Evolutionary conservation across 1,284 basidiomycete species (phyloP), one percentile per base, ranked within the genome.

Genomic region (Papiliotrema fonsecae): DNA sequence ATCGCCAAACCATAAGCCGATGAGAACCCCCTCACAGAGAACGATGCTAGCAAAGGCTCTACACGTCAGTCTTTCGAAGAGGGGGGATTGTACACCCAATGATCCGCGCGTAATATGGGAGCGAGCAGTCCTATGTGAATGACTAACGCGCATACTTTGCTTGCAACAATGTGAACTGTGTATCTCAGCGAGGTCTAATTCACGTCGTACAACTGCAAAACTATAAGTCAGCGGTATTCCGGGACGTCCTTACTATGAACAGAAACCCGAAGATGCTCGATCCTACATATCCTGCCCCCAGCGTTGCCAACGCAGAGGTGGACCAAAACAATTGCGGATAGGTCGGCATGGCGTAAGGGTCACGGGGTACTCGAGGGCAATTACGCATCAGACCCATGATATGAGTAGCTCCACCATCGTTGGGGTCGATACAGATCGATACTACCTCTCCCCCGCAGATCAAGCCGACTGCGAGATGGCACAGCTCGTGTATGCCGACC

Each of bases 1-100:
- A 46, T 68, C 66, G 0, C 63, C 69, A 46, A 73, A 75, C 72
- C 72, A 74, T 4, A 75, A 41, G 1, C 72, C 73, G 25, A 75
- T 66, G 47, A 75, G 60, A 18, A 75, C 45, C 0, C 57, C 68
- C 45, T 73, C 70, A 40, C 64, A 65, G 1, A 54, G 37, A 11
- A 70, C 58, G 37, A 73, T 68, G 45, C 70, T 72, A 5, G 60
- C 60, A 45, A 69, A 73, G 2, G 70, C 69, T 7, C 70, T 73
- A 46, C 6, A 11, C 1, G 11, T 49, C 19, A 40, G 28, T 25
- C 24, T 30, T 14, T 37, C 18, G 16, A 35, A 5, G 4, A 24
- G 5, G 19, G 2, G 21, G 16, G 11, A n/a, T 18, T 22, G 56
- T 43, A 74, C 72, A 70, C 60, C 60, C 69, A 67, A 30, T 66